Evolutionary conservation across 2,329 filamentous ascomycete genomes (phyloP), one percentile per base, ranked within the genome.

Genomic region (Ceratocystiopsis sp.): DNA sequence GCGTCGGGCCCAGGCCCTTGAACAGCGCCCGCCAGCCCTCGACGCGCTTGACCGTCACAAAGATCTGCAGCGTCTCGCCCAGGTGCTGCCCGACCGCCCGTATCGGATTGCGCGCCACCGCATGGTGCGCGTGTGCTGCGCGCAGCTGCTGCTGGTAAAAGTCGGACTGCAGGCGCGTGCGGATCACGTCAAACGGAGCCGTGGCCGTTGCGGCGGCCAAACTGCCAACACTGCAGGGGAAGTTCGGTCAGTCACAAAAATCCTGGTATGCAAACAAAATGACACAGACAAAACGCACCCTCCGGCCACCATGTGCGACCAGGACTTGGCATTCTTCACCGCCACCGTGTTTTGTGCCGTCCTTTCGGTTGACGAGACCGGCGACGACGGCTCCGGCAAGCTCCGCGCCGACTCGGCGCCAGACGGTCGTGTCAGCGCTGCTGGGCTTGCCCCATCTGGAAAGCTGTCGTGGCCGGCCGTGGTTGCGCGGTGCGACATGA

Each of bases 131-230:
- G 41, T 82, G 74, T 10, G 75, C 71, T 15, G 79, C 74, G 29
- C 71, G 71, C 38, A 94, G 71, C 60, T 94, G 84, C 10, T 78
- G 70, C 59, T 94, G 84, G 68, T 95, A 95, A 59, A 93, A 93
- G 57, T 93, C 87, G 54, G 85, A 93, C 59, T 96, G 89, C 3
- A 96, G 69, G 34, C 89, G 78, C 12, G 89, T 96, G 61, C 93
- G 93, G 41, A 96, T 72, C 32, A 95, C 87, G 57, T 95, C 89
- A 46, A 96, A 80, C 18, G 89, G 89, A 10, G 85, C 86, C 2
- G 89, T 95, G n/a, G 95, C 63, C n/a, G 83, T 79, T 19, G 89
- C 84, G 12, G 89, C 80, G 16, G 84, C 86, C 79, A 94, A 93
- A 52, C 87, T 87, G 52, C 87, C 87, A 42, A 84, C 64, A 37